phyloP scores from a whole-genome alignment of 108 stramenopile genomes.

The Pelagomonas calceolata region DNA sequence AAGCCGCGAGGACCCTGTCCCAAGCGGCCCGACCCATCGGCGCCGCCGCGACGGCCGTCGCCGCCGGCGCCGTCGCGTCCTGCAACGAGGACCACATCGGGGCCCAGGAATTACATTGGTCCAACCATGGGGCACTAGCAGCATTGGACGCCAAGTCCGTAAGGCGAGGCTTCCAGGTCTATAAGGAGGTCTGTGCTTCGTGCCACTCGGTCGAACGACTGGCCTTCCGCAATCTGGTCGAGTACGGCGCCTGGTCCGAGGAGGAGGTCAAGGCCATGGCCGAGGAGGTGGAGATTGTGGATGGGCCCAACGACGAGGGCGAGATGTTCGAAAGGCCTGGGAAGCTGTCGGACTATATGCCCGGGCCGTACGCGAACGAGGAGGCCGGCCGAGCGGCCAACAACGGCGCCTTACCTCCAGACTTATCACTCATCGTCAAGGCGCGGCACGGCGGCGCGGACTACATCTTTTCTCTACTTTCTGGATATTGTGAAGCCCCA shows the following conservation, averaged over 20 bases:
- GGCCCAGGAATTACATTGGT: slow-evolving; percentile 31
- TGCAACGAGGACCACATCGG: slow-evolving; percentile 26
- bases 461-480: slow-evolving; percentile 87
- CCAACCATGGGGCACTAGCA: slow-evolving; percentile 28
- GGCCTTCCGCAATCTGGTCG: slow-evolving; percentile 93
- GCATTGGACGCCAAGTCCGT: slow-evolving; percentile 73
- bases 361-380: slow-evolving; percentile 88
- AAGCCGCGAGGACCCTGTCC: too few relatives aligned
- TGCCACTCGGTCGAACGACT: slow-evolving; percentile 84
- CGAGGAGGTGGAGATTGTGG: slow-evolving; percentile 79
- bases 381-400: slow-evolving; percentile 89
- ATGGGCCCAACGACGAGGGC: slow-evolving; percentile 95
- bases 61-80: slow-evolving; percentile 2
- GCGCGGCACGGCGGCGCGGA: slow-evolving; percentile 90
- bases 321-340: slow-evolving; percentile 97
- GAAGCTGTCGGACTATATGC: slow-evolving; percentile 81
- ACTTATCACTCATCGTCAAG: slow-evolving; percentile 94
- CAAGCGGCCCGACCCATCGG: too few relatives aligned
- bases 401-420: slow-evolving; percentile 95
- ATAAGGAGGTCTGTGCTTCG: slow-evolving; percentile 93
- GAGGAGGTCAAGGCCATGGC: slow-evolving; percentile 46
- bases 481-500: slow-evolving; percentile 90
- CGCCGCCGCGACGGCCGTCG: neutral
- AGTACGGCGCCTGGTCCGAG: slow-evolving; percentile 16
- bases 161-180: slow-evolving; percentile 98